Evolutionary conservation across 2,329 filamentous ascomycete genomes (phyloP), one percentile per base, ranked within the genome.

Genomic region (Triangularia setosa): DNA sequence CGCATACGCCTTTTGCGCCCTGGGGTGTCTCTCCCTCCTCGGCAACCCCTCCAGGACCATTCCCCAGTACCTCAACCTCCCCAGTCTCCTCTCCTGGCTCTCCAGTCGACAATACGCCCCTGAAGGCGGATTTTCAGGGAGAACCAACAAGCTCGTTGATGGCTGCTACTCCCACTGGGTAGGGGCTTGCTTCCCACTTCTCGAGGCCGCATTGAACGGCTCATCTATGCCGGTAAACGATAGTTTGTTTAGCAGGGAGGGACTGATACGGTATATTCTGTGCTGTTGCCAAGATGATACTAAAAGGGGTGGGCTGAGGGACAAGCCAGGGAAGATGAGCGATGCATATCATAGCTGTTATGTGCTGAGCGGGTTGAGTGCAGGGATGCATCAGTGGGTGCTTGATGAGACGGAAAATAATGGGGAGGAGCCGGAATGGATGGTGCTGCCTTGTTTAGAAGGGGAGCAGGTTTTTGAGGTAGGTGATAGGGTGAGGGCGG

Each of bases 121-220:
- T 3, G 95, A 98, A 76, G 93, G 93, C 68, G 95, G 95, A 35
- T 93, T 97, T 74, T 90, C 92, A 48, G 95, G 95, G 66, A 90
- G 95, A 70, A 97, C 94, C 27, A 98, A 98, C 82, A 99, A 99
- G 79, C 84, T 99, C 30, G 95, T 98, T 30, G 95, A 99, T 76
- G 95, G 94, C 55, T 99, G 95, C 79, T 99, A 99, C 80, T 96
- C 92, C 75, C 94, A 97, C 78, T 99, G 95, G 95, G 90, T 97
- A 33, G 95, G 95, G 62, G 91, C 90, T 62, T 98, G 93, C 79
- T 99, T 93, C 92, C 90, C 94, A 55, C 79, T 99, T 69, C 82
- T 98, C 70, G 90, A 97, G 79, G 91, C 92, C 64, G 89, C 89
- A 62, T 79, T 95, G 64, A 84, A 84, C 69, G 23, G 66, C 68